Conservation (phyloP, 2,329 filamentous ascomycete genomes). For the Hortaea werneckii region DNA sequence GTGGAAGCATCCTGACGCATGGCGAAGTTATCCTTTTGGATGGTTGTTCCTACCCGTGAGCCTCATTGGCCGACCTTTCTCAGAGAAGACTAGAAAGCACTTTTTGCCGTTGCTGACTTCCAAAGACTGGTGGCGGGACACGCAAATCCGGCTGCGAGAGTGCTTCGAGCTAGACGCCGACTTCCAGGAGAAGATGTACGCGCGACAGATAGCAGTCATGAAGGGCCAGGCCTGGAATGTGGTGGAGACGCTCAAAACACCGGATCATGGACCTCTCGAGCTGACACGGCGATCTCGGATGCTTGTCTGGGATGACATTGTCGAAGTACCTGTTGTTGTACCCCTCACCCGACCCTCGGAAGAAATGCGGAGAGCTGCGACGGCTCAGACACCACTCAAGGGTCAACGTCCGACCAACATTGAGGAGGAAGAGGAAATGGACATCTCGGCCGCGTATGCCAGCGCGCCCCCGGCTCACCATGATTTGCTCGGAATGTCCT, state of each 20-base stretch:
- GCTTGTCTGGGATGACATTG: constrained; percentile 95
- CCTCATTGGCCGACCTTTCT: constrained; percentile 91
- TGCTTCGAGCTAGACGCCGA: constrained; percentile 89
- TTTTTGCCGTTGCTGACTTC: constrained; percentile 94
- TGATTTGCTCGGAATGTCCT: constrained; percentile 58
- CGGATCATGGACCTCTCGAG: constrained; percentile 87
- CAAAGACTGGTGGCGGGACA: constrained; percentile 94
- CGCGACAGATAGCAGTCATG: constrained; percentile 96
- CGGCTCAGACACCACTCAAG: constrained; percentile 11
- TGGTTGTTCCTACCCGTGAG: constrained; percentile 97
- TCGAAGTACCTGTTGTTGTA: constrained; percentile 89
- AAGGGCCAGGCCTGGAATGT: constrained; percentile 99
- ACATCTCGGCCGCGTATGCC: constrained; percentile 65
- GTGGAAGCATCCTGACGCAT: constrained; percentile 96
- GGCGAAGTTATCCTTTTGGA: constrained; percentile 87
- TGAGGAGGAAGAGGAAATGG: constrained; percentile 71
- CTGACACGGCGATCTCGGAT: constrained; percentile 82
- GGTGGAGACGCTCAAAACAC: constrained; percentile 87
- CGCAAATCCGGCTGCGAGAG: constrained; percentile 71
- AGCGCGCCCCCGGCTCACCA: constrained; percentile 42
- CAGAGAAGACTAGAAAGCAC: constrained; percentile 83
- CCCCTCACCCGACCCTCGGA: constrained; percentile 75
- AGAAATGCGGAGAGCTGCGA: constrained; percentile 62
- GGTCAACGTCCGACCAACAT: constrained; percentile 8
- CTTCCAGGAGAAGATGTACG: constrained; percentile 98